Evolutionary conservation across 2,329 filamentous ascomycete species (phyloP).

Genomic region (Fusarium sublunatum): DNA sequence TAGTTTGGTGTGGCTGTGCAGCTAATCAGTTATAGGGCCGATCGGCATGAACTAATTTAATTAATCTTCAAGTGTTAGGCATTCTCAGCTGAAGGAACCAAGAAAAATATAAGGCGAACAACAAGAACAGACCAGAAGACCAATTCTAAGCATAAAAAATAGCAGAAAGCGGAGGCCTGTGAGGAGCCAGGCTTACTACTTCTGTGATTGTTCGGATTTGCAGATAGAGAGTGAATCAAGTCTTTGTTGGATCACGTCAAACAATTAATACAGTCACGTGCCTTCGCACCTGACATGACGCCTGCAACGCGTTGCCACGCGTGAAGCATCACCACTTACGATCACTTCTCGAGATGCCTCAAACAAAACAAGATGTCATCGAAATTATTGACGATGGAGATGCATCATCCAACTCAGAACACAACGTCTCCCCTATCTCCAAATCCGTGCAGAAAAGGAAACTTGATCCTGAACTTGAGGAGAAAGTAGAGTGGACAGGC

Average conservation of each 20-base stretch:
- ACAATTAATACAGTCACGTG: constrained; percentile 36
- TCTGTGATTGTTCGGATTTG: too few species aligned
- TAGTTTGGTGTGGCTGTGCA: constrained; percentile 24
- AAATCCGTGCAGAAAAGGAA: constrained; percentile 53
- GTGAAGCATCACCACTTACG: constrained; percentile 4
- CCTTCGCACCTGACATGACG: constrained; percentile 29
- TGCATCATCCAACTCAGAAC: constrained; percentile 37
- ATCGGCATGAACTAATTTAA: background rate
- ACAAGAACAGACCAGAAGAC: too few species aligned
- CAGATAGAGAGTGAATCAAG: too few species aligned
- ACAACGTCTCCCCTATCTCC: constrained; percentile 9
- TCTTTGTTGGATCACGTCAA: too few species aligned
- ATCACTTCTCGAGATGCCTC: constrained; percentile 29
- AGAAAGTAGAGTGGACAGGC: constrained; percentile 66
- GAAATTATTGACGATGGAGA: constrained; percentile 45
- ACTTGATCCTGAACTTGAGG: constrained; percentile 50
- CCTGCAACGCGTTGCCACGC: constrained; percentile 31
- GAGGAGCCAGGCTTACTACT: too few species aligned
- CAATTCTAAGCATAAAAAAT: too few species aligned
- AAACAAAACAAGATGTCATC: constrained; percentile 33
- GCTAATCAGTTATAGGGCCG: background rate
- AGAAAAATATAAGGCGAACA: too few species aligned
- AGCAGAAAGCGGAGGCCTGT: too few species aligned
- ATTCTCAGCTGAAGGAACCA: too few species aligned
- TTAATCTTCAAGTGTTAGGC: background rate